Evolutionary conservation across 2,329 filamentous ascomycete species (phyloP), one percentile per base, ranked within the genome.

Genomic region (Neonectria coccinea): DNA sequence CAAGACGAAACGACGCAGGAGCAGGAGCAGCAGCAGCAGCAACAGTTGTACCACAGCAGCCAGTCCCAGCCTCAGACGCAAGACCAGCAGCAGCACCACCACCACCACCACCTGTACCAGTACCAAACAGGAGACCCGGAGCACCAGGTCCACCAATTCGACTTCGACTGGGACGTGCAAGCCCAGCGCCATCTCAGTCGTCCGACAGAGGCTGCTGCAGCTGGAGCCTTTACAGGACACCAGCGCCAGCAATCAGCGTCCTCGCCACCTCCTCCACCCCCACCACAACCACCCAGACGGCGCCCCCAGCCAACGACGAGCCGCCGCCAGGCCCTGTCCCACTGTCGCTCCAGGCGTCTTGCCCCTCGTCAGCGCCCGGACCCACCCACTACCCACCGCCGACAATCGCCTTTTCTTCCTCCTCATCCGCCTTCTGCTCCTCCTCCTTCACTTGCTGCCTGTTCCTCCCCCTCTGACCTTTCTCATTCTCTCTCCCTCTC

Each of bases 401-500:
- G 65, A 63, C 69, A 71, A 65, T 69, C 70, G 69, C 67, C 72
- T 75, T 75, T 74, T 76, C 69, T 73, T 73, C 68, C 67, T 70
- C 73, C 71, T 70, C 73, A 72, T 67, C 69, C 70, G 75, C 73
- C 59, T 63, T 65, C 65, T 66, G 66, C 70, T 68, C 67, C 63
- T 66, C 67, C 61, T 60, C 64, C 67, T 68, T 66, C 68, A 62
- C 66, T 68, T 68, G 67, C 69, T 71, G 65, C 68, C 66, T 68
- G 47, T 57, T 66, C 67, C 66, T 63, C 62, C 64, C 63, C 67
- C 56, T 70, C 64, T 51, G 56, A 58, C 59, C 54, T 62, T 58
- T 68, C 62, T 73, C 68, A 71, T 54, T 59, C 48, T 39, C 36
- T 39, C 36, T n/a, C 36, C 2, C 36, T 39, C 14, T n/a, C 36